Evolutionary conservation across 129 eudicot species (phyloP).

Genomic region (Logfia minima): DNA sequence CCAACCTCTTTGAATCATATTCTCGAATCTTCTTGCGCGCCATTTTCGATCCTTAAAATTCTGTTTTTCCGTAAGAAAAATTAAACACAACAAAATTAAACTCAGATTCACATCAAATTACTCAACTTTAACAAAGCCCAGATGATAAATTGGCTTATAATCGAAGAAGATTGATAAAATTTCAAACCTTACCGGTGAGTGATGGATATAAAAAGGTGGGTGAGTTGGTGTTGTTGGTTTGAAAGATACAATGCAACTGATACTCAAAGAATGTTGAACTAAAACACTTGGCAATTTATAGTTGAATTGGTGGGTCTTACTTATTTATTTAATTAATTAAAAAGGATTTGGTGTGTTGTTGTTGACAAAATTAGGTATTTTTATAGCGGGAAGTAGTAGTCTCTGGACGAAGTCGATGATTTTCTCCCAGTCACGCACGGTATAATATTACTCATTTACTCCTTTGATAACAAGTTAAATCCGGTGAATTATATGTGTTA

Average conservation of each 20-base stretch:
- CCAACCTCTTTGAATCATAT: slow-evolving; percentile 95
- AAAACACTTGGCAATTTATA: slow-evolving; percentile 25
- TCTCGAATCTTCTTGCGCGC: slow-evolving; percentile 99
- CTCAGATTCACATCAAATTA: slow-evolving; percentile 31
- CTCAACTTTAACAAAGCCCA: slow-evolving; percentile 12
- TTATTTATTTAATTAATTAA: no score
- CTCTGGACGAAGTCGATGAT: no score
- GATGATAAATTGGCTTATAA: slow-evolving; percentile 6
- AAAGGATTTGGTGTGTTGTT: no score
- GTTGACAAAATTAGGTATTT: no score
- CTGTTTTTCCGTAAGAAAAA: slow-evolving; percentile 8
- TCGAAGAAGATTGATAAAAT: slow-evolving; percentile 12
- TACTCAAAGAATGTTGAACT: slow-evolving; percentile 19
- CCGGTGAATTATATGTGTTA: no score
- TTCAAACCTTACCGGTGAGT: slow-evolving; percentile 27
- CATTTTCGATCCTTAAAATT: slow-evolving; percentile 44
- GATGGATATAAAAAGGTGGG: neutral
- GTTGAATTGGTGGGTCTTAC: neutral
- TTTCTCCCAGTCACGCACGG: no score
- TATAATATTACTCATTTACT: no score
- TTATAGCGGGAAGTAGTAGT: no score
- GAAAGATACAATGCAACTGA: slow-evolving; percentile 28
- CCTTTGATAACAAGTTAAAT: no score
- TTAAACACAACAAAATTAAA: slow-evolving; percentile 14
- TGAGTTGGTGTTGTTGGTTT: slow-evolving; percentile 23